Base-by-base conservation (phyloP, 805 yeast genomes). In the Candida morakotiae region DNA sequence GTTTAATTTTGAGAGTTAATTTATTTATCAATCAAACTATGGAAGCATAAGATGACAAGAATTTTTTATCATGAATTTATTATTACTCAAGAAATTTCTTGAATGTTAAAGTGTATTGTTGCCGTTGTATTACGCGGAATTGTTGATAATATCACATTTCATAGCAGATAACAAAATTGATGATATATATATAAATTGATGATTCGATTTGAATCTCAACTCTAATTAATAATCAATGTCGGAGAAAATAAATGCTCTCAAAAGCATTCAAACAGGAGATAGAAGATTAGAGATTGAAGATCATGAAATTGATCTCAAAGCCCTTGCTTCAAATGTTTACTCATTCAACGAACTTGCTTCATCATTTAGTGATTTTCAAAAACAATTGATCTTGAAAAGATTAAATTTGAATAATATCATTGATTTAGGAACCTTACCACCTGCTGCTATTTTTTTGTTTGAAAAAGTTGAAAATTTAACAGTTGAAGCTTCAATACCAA, bases 371-470 rank as follows among this genome's bases (percentile, higher is more conserved):
- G 9, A 41, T 7, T 55, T 43, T 9, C 62, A 62, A 38, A 60
- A 60, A 40, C 43, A 35, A 32, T 51, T 51, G 37, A 47, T 58
- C 18, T 49, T 62, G 14, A 44, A 49, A 44, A 39, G 60, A 37
- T 43, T 62, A 16, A 46, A 55, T 26, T 48, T 43, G 26, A 56
- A 49, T 7, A 48, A 46, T 11, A 52, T 62, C 43, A 41, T 37
- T 8, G 41, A 56, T 2, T 47, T 51, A 35, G 63, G 55, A n/a
- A 62, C 56, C 24, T 49, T 62, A 38, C 68, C 68, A 1, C 38
- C 48, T 3, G 41, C 50, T 5, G 62, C 56, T 13, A 30, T 57
- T 1, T 56, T 51, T 34, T 56, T 62, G 57, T 41, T 61, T 21
- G 51, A 59, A 37, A 57, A 60, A 38, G 53, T 62, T 21, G 59